phyloP scores from a whole-genome alignment of 805 yeast species.

The Isabelozyma rhagii region DNA sequence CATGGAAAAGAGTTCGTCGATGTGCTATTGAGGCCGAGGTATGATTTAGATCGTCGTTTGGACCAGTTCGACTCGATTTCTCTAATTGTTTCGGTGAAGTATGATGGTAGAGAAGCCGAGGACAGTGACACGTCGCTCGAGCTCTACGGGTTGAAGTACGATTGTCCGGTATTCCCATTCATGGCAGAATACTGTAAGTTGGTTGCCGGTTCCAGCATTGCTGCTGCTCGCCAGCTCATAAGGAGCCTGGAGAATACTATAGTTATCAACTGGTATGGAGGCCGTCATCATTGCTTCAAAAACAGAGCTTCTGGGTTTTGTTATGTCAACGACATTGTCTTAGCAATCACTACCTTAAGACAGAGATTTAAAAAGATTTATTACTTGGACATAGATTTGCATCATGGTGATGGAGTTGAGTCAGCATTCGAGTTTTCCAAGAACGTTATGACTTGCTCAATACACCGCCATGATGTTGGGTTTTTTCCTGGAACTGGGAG shows the following conservation, averaged over 20 bases:
- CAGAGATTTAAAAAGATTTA: slow-evolving; percentile 43
- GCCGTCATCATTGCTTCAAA: slow-evolving; percentile 66
- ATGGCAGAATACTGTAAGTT: slow-evolving; percentile 47
- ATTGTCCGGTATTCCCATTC: slow-evolving; percentile 61
- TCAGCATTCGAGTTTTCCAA: slow-evolving; percentile 55
- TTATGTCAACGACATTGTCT: slow-evolving; percentile 65
- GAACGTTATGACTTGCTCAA: slow-evolving; percentile 57
- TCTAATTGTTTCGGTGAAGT: slow-evolving; percentile 1
- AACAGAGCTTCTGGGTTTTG: slow-evolving; percentile 66
- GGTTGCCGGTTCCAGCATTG: slow-evolving; percentile 57
- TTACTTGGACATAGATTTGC: slow-evolving; percentile 71
- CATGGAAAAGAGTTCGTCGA: slow-evolving; percentile 47
- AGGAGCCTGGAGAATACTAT: slow-evolving; percentile 12
- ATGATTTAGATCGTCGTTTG: slow-evolving; percentile 6
- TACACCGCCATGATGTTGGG: slow-evolving; percentile 63
- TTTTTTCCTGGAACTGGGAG: slow-evolving; percentile 75
- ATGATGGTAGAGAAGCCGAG: neutral
- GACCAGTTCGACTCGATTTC: slow-evolving; percentile 3
- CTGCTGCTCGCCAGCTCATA: slow-evolving; percentile 40
- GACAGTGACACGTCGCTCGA: slow-evolving; percentile 9
- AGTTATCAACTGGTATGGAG: slow-evolving; percentile 76
- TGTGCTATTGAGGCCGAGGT: slow-evolving; percentile 28
- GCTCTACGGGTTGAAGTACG: slow-evolving; percentile 51
- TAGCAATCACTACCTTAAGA: slow-evolving; percentile 53
- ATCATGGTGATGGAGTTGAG: slow-evolving; percentile 81